Base-by-base conservation (phyloP, 1,139 yeast genomes). In the Kluyveromyces marxianus region DNA sequence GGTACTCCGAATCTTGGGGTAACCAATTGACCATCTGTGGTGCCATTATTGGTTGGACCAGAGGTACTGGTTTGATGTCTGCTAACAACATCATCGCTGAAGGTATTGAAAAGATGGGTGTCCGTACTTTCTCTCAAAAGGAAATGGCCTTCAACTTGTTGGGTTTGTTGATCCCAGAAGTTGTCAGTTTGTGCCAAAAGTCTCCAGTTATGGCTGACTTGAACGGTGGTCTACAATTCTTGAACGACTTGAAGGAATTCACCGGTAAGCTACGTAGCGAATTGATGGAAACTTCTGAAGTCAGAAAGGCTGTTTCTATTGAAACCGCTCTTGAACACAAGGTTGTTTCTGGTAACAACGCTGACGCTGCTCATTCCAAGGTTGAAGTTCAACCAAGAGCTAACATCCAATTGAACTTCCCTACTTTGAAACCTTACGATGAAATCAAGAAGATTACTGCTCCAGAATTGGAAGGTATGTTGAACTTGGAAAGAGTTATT, bases 1-100 rank as follows among this genome's bases (percentile, higher is more conserved):
- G 98, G 98, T 78, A 83, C 70, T 90, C 97, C 44, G 98, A 92
- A 76, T 87, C 90, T 52, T 92, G 98, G 98, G 83, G 83, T 46
- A 75, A 86, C 56, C 94, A 87, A 74, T 82, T 92, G 71, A 92
- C 97, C 52, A 76, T 92, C 53, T 90, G 97, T 70, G 98, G 98
- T 76, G 97, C 97, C 45, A 79, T 92, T 56, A 92, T 92, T 69
- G 98, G 98, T 66, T 92, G 98, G 98, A 92, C 98, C 54, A 88
- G 98, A 79, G 98, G 98, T 70, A 92, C 98, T 53, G 98, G 98
- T 66, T 82, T 92, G 66, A 92, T 92, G 98, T 77, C 90, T 63
- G 97, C 84, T 59, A 92, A 92, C 77, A 92, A 92, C 74, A 84
- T 89, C 66, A 88, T 92, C 68, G 97, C 98, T 50, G 97, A 90